Base-by-base conservation (phyloP, 2,329 filamentous ascomycete species). In the Ophiostoma angusticollis region DNA sequence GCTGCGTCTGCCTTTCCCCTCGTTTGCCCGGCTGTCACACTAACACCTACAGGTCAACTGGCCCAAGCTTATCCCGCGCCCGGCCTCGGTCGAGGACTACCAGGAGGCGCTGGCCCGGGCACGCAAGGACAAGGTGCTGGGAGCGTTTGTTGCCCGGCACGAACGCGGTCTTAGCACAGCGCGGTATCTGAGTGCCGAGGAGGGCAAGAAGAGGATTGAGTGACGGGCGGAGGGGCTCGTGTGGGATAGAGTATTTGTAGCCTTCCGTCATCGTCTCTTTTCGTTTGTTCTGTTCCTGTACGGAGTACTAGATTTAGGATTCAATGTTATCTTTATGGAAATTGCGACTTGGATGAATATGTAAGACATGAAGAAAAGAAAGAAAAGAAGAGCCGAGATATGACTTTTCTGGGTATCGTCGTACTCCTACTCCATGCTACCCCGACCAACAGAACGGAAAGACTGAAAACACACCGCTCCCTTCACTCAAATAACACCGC, bases 151-250 rank as follows among this genome's bases (percentile, higher is more conserved):
- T 17, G 67, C 72, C 21, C 65, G 67, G 34, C 86, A 93, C 54
- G 84, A 93, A 60, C 70, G 87, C 13, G 85, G 86, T 3, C 72
- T 84, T 45, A 94, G 85, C 61, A 84, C 83, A 48, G 80, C 81
- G 31, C 71, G 84, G 45, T 79, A 93, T 50, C 72, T 84, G 23
- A 91, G 81, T 50, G 75, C 93, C 39, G 91, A 98, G 59, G 91
- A 98, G 62, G 91, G 91, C 38, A 98, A 98, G 72, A 98, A 95
- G 73, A 84, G 91, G 57, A 93, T 93, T 54, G 91, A 98, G 58
- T 87, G 72, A 18, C 8, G 11, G 11, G 5, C 31, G 14, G 13
- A 16, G 17, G 13, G 11, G 19, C 3, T 6, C 19, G 6, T 9
- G 19, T 7, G 35, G 16, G 13, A 34, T 23, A 32, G 18, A 22